Percentiles rank a stretch among this genome's conserved stretches.
Evolutionary conservation across 1,139 yeast genomes (phyloP).

Genomic region (Debaryomyces udenii): DNA sequence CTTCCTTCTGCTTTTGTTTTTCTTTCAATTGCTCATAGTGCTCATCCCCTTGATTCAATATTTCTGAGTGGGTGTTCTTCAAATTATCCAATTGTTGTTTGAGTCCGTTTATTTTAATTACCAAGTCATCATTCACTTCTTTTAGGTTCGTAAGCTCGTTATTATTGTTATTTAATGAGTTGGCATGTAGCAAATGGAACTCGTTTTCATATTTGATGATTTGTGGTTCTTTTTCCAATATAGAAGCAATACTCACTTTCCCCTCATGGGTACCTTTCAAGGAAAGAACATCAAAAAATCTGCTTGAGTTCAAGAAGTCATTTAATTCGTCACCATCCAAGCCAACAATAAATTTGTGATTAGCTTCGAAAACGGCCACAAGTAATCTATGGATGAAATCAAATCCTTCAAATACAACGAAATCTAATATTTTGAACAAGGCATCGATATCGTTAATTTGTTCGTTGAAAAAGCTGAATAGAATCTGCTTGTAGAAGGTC

Average conservation of each 20-base stretch:
- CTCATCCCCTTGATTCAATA: constrained; percentile 38
- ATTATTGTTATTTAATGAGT: constrained; percentile 41
- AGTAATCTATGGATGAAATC: constrained; percentile 37
- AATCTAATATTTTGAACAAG: constrained; percentile 32
- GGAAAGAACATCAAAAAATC: constrained; percentile 23
- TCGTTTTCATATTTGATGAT: constrained; percentile 50
- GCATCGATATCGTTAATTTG: constrained; percentile 16
- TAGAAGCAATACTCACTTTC: constrained; percentile 16
- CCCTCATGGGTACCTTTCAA: constrained; percentile 7
- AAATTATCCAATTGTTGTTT: constrained; percentile 35
- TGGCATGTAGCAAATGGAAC: constrained; percentile 44
- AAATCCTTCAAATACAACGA: constrained; percentile 45
- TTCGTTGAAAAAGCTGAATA: constrained; percentile 28
- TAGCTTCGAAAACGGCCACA: constrained; percentile 26
- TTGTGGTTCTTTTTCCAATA: constrained; percentile 29
- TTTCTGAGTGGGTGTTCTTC: constrained; percentile 43
- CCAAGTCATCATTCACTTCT: constrained; percentile 42
- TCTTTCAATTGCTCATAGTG: constrained; percentile 28
- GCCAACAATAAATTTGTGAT: constrained; percentile 22
- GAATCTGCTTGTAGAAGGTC: constrained; percentile 26
- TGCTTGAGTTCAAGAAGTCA: constrained; percentile 26
- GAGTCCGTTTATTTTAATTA: constrained; percentile 30
- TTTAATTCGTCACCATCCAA: constrained; percentile 36
- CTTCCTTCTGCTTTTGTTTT: constrained; percentile 27
- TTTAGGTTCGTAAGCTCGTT: constrained; percentile 43